These are phyloP conservation scores for Zoysia japonica DNA, from an alignment of 176 grass and related monocot species.

Conservation along the genomic window DNA sequence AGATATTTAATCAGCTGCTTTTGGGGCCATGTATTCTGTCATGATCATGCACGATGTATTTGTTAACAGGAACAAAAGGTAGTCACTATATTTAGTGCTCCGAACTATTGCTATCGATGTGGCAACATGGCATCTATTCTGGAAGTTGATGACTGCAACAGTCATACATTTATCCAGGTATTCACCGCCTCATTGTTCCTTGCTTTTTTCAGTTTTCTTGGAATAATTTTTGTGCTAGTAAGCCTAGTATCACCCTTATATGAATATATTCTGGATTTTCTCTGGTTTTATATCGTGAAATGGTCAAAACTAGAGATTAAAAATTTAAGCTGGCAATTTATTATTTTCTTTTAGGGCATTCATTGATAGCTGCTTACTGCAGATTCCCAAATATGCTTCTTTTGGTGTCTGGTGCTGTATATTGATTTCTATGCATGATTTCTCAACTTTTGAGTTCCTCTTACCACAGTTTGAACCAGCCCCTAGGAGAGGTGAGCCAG, in stretches of 20 bases:
- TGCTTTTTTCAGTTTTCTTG: neutral
- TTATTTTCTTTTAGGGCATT: neutral
- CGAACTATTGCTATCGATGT: slow-evolving; percentile 97
- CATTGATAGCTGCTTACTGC: neutral
- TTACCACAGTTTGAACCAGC: slow-evolving; percentile 68
- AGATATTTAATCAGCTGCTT: slow-evolving; percentile 10
- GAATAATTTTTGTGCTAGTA: neutral
- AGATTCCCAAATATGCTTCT: neutral
- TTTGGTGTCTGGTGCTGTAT: neutral
- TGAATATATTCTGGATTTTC: neutral
- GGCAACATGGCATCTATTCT: slow-evolving; percentile 98
- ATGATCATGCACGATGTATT: slow-evolving; percentile 15
- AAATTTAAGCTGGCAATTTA: neutral
- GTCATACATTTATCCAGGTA: slow-evolving; percentile 94
- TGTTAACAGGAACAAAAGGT: slow-evolving; percentile 88
- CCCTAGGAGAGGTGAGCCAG: slow-evolving; percentile 82
- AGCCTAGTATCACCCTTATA: neutral
- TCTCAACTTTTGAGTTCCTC: neutral
- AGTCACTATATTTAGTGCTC: slow-evolving; percentile 98
- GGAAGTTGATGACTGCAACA: slow-evolving; percentile 95
- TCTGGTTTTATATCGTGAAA: neutral
- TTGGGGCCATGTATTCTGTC: slow-evolving; percentile 17
- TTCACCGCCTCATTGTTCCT: neutral
- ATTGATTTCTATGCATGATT: neutral
- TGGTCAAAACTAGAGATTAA: neutral